These are phyloP conservation scores for Mallotus repandus DNA, from an alignment of 441 rosid species.

Conservation along the genomic window DNA sequence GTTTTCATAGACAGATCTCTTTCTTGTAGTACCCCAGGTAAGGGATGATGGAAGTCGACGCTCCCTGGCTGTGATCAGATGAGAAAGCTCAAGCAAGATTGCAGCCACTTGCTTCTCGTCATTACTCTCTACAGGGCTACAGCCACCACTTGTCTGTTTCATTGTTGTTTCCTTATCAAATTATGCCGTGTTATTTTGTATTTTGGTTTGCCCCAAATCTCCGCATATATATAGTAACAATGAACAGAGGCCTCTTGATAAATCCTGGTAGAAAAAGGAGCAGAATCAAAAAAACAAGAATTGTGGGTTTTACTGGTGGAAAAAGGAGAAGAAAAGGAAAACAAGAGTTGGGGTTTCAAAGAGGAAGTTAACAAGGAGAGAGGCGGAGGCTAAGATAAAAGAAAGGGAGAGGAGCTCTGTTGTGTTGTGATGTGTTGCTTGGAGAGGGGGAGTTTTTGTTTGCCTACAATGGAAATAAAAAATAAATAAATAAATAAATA, in stretches of 20 bases:
- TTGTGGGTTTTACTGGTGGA: neutral
- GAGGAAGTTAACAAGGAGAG: neutral
- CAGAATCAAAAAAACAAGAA: too few species aligned
- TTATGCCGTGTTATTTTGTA: too few species aligned
- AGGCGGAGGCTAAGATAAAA: neutral
- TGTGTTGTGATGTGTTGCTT: slow-evolving; percentile 6
- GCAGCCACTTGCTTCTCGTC: slow-evolving; percentile 33
- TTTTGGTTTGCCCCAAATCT: neutral
- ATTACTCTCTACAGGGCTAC: neutral
- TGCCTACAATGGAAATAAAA: neutral
- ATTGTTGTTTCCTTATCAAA: neutral
- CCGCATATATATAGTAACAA: neutral
- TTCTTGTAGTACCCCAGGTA: slow-evolving; percentile 33
- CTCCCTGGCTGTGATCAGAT: slow-evolving; percentile 10
- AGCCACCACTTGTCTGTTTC: slow-evolving; percentile 14
- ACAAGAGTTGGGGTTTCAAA: neutral
- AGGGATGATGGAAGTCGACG: slow-evolving; percentile 4
- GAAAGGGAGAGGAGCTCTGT: neutral
- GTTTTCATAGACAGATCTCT: slow-evolving; percentile 28
- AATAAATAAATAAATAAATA: slow-evolving; percentile 5
- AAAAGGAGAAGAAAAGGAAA: neutral
- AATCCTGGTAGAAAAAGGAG: neutral
- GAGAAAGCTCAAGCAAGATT: slow-evolving; percentile 29
- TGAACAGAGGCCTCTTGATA: neutral
- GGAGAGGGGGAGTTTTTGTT: slow-evolving; percentile 16